Conservation (phyloP, 2,329 filamentous ascomycete genomes). For the Pseudogymnoascus sp. region DNA sequence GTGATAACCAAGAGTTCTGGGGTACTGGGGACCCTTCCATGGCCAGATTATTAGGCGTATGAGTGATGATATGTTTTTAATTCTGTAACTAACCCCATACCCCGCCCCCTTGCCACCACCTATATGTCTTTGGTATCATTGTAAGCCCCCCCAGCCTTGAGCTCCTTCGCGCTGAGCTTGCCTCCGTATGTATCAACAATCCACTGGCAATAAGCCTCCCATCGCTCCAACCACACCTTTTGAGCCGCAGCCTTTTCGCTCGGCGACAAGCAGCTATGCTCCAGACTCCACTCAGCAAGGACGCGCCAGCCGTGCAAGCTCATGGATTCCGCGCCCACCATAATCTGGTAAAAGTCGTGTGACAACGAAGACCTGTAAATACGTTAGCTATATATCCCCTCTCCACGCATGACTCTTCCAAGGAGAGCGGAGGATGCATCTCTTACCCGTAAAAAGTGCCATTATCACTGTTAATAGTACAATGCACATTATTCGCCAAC, state of each 20-base stretch:
- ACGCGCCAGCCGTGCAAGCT: constrained; percentile 64
- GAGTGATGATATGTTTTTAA: no score
- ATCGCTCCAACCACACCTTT: constrained; percentile 44
- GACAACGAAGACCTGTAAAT: constrained; percentile 55
- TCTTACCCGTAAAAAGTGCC: constrained; percentile 60
- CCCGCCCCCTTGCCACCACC: no score
- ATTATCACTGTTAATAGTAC: constrained; percentile 68
- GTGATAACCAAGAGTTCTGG: no score
- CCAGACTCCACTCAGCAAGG: constrained; percentile 53
- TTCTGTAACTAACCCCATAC: no score
- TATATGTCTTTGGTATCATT: background rate
- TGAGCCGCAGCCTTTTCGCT: constrained; percentile 34
- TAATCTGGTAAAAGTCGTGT: constrained; percentile 70
- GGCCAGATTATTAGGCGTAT: no score
- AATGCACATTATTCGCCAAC: constrained; percentile 64
- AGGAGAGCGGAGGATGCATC: background rate
- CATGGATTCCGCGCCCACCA: constrained; percentile 61
- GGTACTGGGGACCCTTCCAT: no score
- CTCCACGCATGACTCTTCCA: background rate
- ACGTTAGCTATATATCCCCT: constrained; percentile 13
- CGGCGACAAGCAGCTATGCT: constrained; percentile 47
- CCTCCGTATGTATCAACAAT: constrained; percentile 39
- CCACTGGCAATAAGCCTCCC: constrained; percentile 49
- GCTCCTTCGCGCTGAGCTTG: background rate
- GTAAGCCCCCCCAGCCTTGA: background rate